phyloP scores from a whole-genome alignment of 257 asterid genomes.

The Rehmannia glutinosa region DNA sequence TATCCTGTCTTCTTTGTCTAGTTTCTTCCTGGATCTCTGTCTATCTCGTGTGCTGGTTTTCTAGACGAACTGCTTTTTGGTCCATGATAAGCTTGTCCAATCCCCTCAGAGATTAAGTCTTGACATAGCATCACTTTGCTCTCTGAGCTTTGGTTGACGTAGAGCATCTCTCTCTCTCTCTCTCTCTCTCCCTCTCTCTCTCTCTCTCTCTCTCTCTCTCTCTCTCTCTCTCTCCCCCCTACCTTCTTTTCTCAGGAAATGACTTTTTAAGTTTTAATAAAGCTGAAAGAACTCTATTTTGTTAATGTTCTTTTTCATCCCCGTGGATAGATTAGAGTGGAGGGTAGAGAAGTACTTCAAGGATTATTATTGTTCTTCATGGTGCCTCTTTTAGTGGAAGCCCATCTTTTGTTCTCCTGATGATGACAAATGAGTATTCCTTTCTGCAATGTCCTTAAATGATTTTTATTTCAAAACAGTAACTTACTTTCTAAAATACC shows the following conservation, averaged over 20 bases:
- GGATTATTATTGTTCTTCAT: too few species aligned
- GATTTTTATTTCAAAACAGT: neutral
- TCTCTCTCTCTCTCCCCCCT: neutral
- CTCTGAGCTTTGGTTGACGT: slow-evolving; percentile 1
- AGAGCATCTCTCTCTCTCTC: neutral
- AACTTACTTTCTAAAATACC: neutral
- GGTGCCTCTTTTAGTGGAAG: neutral
- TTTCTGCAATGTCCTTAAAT: neutral
- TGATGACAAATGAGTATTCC: slow-evolving; percentile 5
- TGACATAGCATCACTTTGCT: neutral
- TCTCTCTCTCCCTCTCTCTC: neutral
- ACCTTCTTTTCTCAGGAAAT: neutral
- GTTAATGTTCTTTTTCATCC: neutral
- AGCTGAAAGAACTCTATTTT: neutral
- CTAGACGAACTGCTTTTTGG: slow-evolving; percentile 1
- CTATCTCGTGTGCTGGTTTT: neutral
- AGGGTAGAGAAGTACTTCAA: too few species aligned
- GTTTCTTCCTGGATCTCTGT: slow-evolving; percentile 1
- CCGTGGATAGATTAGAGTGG: neutral
- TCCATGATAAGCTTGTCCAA: slow-evolving; percentile 1
- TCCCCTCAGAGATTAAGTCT: neutral
- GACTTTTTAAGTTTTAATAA: neutral
- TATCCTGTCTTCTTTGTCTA: neutral
- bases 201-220: neutral
- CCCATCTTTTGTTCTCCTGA: neutral